Percentiles rank a stretch among this genome's conserved stretches.
These are phyloP conservation scores for Gyromitra esculenta DNA, from an alignment of 2,329 filamentous ascomycete genomes.

Conservation along the genomic window DNA sequence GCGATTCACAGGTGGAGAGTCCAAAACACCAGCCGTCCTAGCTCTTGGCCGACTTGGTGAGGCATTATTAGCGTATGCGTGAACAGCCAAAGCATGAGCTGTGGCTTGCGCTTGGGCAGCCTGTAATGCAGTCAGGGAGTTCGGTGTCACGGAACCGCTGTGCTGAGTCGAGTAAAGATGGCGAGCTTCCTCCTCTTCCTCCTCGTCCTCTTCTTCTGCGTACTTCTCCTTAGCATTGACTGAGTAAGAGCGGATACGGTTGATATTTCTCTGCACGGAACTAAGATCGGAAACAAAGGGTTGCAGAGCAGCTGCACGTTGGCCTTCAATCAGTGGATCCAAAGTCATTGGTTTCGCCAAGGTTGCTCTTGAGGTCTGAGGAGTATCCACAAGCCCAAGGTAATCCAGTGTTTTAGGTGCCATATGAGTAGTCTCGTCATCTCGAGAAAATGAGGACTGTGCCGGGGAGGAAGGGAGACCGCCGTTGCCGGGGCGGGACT, in stretches of 20 bases:
- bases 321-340: slow-evolving; percentile 65
- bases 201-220: slow-evolving; percentile 84
- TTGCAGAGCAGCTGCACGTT: slow-evolving; percentile 64
- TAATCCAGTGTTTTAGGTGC: slow-evolving; percentile 83
- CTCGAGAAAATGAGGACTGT: slow-evolving; percentile 84
- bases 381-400: slow-evolving; percentile 91
- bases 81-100: slow-evolving; percentile 60
- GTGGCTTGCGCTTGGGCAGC: slow-evolving; percentile 66
- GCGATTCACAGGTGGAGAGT: slow-evolving; percentile 74
- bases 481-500: slow-evolving; percentile 74
- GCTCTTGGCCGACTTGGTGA: slow-evolving; percentile 85
- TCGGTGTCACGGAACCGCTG: slow-evolving; percentile 70
- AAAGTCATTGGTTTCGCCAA: slow-evolving; percentile 69
- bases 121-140: slow-evolving; percentile 68
- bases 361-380: slow-evolving; percentile 79
- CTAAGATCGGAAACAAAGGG: slow-evolving; percentile 79
- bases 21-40: slow-evolving; percentile 88
- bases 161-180: slow-evolving; percentile 66
- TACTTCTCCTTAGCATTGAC: slow-evolving; percentile 99
- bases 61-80: slow-evolving; percentile 69
- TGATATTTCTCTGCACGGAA: slow-evolving; percentile 79
- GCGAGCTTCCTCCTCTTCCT: slow-evolving; percentile 68
- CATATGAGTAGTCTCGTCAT: slow-evolving; percentile 88
- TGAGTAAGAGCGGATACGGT: slow-evolving; percentile 94
- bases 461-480: slow-evolving; percentile 89